These are phyloP conservation scores for Firmiana major DNA, from an alignment of 345 rosid genomes.

Conservation along the genomic window DNA sequence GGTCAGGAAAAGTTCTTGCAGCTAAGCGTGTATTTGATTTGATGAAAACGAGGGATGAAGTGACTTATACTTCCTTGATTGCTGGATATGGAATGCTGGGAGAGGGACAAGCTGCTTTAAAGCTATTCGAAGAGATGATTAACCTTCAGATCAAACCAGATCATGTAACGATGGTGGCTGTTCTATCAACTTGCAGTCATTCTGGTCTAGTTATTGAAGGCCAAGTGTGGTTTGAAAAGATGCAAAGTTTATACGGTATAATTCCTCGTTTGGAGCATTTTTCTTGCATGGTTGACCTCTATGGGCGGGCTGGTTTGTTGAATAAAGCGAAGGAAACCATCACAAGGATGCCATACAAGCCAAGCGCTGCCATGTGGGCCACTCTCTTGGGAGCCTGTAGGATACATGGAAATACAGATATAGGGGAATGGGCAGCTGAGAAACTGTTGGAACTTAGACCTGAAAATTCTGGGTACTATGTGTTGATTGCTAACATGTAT, in stretches of 20 bases:
- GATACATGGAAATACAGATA: too few species aligned
- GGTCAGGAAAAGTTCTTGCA: conserved; percentile 55
- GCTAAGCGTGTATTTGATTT: conserved; percentile 54
- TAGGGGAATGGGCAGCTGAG: conserved; percentile 26
- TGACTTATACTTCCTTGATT: conserved; percentile 80
- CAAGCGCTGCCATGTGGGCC: conserved; percentile 65
- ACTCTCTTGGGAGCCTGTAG: conserved; percentile 33
- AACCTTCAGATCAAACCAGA: conserved; percentile 51
- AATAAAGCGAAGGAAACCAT: conserved; percentile 49
- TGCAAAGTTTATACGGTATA: conserved; percentile 40
- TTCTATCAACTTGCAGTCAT: conserved; percentile 86
- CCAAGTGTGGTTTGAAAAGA: conserved; percentile 41
- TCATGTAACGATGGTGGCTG: conserved; percentile 75
- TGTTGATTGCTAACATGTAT: conserved; percentile 66
- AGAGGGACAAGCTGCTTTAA: conserved; percentile 49
- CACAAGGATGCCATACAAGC: conserved; percentile 49
- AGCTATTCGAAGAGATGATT: conserved; percentile 60
- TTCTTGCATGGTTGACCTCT: conserved; percentile 78
- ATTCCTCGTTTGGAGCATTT: conserved; percentile 55
- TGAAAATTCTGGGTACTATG: conserved; percentile 51
- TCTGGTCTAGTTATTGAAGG: conserved; percentile 67
- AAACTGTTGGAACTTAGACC: conserved; percentile 25
- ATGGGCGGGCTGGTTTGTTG: conserved; percentile 69
- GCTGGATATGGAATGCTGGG: conserved; percentile 76
- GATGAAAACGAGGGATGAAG: conserved; percentile 57